Percentiles rank a stretch among this genome's conserved stretches.
Conservation (phyloP, 768 basidiomycete genomes). For the Suillus plorans region DNA sequence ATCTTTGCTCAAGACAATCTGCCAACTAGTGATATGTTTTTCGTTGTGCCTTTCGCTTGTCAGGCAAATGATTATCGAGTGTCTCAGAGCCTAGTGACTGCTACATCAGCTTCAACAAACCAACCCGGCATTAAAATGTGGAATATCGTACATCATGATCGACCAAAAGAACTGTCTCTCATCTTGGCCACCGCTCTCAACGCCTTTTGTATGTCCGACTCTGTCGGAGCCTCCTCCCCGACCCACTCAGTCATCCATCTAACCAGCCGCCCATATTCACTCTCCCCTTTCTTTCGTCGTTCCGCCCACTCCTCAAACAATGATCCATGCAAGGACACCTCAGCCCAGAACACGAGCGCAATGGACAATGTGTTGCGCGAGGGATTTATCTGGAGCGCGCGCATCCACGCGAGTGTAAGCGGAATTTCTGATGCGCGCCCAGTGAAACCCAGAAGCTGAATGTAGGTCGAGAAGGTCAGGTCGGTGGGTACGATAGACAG, state of each 20-base stretch:
- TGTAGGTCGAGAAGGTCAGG: constrained; percentile 53
- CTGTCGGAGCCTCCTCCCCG: constrained; percentile 46
- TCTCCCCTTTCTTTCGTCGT: constrained; percentile 31
- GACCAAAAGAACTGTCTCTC: constrained; percentile 24
- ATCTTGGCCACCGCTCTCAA: constrained; percentile 27
- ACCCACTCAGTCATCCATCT: constrained; percentile 62
- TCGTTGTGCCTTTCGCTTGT: background rate
- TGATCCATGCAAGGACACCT: constrained; percentile 63
- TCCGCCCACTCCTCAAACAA: constrained; percentile 48
- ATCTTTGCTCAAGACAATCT: background rate
- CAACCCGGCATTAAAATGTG: background rate
- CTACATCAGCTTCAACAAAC: background rate
- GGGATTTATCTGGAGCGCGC: constrained; percentile 51
- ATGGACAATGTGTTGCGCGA: constrained; percentile 54
- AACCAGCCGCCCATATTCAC: constrained; percentile 45
- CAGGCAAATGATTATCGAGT: background rate
- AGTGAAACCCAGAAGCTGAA: constrained; percentile 58
- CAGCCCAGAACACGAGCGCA: constrained; percentile 69
- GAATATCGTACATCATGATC: constrained; percentile 1
- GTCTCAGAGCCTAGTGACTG: background rate
- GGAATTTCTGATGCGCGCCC: constrained; percentile 60
- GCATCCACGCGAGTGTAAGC: constrained; percentile 73
- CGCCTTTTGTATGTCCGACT: constrained; percentile 34
- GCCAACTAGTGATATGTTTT: background rate
- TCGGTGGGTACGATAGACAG: constrained; percentile 50